These are phyloP conservation scores for Tylopilus subfusipes DNA, from an alignment of 768 basidiomycete species.

Conservation along the genomic window DNA sequence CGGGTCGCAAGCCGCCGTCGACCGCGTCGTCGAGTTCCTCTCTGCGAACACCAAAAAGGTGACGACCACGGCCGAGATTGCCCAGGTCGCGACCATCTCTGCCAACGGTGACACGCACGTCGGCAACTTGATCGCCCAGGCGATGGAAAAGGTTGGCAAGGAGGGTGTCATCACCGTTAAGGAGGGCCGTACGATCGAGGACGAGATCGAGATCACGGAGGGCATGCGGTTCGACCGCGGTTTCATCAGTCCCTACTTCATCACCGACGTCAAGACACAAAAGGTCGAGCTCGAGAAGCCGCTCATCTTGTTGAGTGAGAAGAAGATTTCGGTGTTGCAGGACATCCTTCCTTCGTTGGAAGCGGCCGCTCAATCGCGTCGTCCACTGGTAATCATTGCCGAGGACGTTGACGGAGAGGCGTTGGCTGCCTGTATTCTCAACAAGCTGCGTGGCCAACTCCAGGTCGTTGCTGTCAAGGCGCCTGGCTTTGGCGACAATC, in stretches of 20 bases:
- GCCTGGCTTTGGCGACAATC: conserved; percentile 98
- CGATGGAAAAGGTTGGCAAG: conserved; percentile 99
- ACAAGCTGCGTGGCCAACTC: conserved; percentile 98
- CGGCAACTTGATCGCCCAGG: conserved; percentile 92
- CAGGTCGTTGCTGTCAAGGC: conserved; percentile 94
- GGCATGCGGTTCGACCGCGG: conserved; percentile 99
- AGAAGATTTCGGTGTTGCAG: conserved; percentile 94
- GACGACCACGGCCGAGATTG: conserved; percentile 96
- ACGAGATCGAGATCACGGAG: conserved; percentile 99
- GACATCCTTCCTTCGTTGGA: conserved; percentile 94
- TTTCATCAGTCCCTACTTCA: conserved; percentile 96
- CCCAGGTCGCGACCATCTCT: conserved; percentile 97
- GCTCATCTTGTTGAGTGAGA: conserved; percentile 87
- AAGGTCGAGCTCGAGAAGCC: conserved; percentile 98
- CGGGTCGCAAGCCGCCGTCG: conserved; percentile 96
- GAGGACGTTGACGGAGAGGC: conserved; percentile 99
- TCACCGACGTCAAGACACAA: conserved; percentile 96
- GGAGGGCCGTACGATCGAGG: conserved; percentile 96
- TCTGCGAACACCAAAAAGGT: conserved; percentile 86
- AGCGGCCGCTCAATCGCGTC: conserved; percentile 72
- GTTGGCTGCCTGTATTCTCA: conserved; percentile 94
- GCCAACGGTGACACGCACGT: conserved; percentile 81
- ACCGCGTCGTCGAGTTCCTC: conserved; percentile 90
- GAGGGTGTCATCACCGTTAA: conserved; percentile 99
- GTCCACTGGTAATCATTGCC: conserved; percentile 93